Percentiles rank a stretch among this genome's conserved stretches.
These are phyloP conservation scores for Cercophora scortea DNA, from an alignment of 495 filamentous ascomycete species.

Conservation along the genomic window DNA sequence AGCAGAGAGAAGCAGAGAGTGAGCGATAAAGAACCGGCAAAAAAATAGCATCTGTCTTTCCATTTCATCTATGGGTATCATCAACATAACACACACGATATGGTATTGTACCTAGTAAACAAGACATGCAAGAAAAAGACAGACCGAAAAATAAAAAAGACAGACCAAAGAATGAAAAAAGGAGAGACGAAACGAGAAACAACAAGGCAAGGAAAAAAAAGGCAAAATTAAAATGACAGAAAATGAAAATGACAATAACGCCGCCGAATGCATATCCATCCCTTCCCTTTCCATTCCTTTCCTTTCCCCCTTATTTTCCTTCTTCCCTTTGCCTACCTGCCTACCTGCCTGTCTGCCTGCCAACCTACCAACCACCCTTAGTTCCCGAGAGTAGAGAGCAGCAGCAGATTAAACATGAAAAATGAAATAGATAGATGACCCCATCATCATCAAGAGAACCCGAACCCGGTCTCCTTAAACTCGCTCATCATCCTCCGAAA, in stretches of 20 bases:
- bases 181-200: background rate
- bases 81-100: background rate
- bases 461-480: conserved; percentile 10
- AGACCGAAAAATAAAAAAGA: background rate
- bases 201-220: background rate
- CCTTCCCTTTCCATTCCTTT: background rate
- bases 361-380: background rate
- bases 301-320: background rate
- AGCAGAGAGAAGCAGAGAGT: too few species aligned
- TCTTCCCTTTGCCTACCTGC: background rate
- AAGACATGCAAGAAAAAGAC: too few species aligned
- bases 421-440: too few species aligned
- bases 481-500: conserved; percentile 13
- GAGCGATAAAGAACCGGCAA: background rate
- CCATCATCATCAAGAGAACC: background rate
- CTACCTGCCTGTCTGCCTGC: too few species aligned
- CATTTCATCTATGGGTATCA: background rate
- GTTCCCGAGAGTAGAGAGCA: background rate
- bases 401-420: background rate
- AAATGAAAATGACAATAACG: background rate
- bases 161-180: background rate
- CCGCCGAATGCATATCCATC: background rate
- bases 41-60: background rate
- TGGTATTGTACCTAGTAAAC: background rate
- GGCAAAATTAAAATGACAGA: background rate